These are phyloP conservation scores for Micractinium conductrix DNA, from an alignment of 139 green algal genomes.

Conservation along the genomic window DNA sequence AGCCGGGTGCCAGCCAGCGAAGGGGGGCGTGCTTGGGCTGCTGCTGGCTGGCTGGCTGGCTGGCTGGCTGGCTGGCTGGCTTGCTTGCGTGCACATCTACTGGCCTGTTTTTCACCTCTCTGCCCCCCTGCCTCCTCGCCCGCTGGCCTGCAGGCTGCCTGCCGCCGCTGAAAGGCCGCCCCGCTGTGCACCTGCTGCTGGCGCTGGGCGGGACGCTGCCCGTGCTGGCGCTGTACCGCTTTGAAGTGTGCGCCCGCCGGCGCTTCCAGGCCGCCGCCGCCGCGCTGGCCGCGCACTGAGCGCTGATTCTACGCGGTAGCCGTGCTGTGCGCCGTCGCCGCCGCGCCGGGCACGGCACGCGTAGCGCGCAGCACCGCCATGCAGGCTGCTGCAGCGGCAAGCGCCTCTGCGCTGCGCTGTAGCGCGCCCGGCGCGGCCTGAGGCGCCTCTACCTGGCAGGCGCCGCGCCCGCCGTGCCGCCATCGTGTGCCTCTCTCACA, in stretches of 20 bases:
- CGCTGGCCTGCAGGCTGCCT: neutral
- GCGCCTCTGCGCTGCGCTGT: neutral
- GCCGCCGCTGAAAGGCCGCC: neutral
- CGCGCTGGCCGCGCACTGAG: too few relatives aligned
- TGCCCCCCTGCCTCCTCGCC: neutral
- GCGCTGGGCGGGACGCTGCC: neutral
- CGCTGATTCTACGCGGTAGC: neutral
- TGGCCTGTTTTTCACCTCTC: neutral
- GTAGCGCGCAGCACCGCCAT: neutral
- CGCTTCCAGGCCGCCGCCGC: neutral
- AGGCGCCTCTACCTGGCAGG: too few relatives aligned
- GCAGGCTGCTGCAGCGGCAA: neutral
- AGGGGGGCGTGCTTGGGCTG: neutral
- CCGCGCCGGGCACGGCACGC: neutral
- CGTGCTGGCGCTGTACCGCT: neutral
- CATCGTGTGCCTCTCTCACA: too few relatives aligned
- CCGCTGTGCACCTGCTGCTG: neutral
- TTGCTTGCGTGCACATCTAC: too few relatives aligned
- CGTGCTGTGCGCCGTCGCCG: neutral
- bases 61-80: too few relatives aligned
- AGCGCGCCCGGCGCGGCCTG: too few relatives aligned
- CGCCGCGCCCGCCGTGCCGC: too few relatives aligned
- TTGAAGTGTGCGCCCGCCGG: neutral
- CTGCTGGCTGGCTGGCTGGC: neutral
- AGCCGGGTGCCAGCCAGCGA: neutral